Base-by-base conservation (phyloP, 306 rosid species). In the Glycyrrhiza uralensis region DNA sequence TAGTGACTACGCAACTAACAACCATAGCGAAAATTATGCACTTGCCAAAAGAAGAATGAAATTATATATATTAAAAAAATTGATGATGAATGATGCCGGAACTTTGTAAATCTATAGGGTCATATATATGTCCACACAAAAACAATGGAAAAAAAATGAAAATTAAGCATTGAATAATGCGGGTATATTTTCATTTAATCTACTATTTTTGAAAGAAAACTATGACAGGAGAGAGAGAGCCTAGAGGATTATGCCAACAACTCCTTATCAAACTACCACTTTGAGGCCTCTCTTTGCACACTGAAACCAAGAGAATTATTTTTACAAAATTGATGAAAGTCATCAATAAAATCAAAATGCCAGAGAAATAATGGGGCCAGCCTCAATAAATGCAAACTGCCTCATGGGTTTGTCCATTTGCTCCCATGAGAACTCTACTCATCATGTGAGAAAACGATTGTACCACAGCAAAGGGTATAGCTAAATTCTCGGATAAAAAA, bases 401-500 rank as follows among this genome's bases (percentile, higher is more conserved):
- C 76, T 56, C 86, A 56, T 69, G 76, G 41, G 33, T 64, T 64
- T 49, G 84, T 79, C 81, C 35, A 41, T 35, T 79, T 71, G 69
- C 69, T n/a, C 50, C 19, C 45, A 76, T 32, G 9, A 63, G 71
- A 52, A 50, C 41, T 51, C 73, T 75, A n/a, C n/a, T n/a, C n/a
- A n/a, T n/a, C n/a, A n/a, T n/a, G n/a, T 71, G 12, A 58, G 70
- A 71, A 61, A 47, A 71, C 33, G 55, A 79, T 75, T 63, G 72
- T 82, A 82, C 77, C 39, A n/a, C n/a, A 2, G 20, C 13, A 33
- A 49, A 32, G 33, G 18, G 50, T 62, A n/a, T n/a, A 47, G 58
- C 82, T 67, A 79, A 66, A 66, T 83, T 83, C 81, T 54, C 59
- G 70, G 76, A n/a, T n/a, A n/a, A n/a, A 72, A 79, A 82, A 54